These are phyloP conservation scores for Metschnikowia similis DNA, from an alignment of 805 yeast genomes.

Conservation along the genomic window DNA sequence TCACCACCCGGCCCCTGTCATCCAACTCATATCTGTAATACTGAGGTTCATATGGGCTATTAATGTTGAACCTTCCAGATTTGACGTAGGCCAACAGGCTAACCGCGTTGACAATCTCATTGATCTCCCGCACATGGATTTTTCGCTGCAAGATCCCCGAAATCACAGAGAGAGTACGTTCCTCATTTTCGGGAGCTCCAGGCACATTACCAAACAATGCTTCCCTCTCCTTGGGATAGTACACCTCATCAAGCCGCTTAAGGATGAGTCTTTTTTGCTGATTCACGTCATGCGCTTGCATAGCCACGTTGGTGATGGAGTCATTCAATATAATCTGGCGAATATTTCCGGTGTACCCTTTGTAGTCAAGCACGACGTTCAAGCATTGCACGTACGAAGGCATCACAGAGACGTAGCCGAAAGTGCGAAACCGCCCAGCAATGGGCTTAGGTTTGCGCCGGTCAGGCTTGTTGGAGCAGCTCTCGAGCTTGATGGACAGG, in stretches of 20 bases:
- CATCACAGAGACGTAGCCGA: constrained; percentile 7
- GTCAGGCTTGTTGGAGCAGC: neutral
- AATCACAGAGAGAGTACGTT: constrained; percentile 3
- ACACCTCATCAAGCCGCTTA: constrained; percentile 6
- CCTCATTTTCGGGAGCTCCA: neutral
- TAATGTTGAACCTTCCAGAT: constrained; percentile 17
- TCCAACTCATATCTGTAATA: constrained; percentile 26
- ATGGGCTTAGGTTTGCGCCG: constrained; percentile 12
- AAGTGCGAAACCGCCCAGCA: constrained; percentile 8
- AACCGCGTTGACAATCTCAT: constrained; percentile 15
- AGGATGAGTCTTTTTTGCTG: constrained; percentile 1
- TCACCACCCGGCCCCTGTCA: constrained; percentile 16
- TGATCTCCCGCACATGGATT: constrained; percentile 18
- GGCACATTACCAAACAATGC: constrained; percentile 6
- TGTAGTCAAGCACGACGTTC: constrained; percentile 19
- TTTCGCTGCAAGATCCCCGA: constrained; percentile 17
- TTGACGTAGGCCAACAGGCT: constrained; percentile 22
- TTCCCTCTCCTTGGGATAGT: constrained; percentile 4
- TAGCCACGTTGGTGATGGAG: constrained; percentile 13
- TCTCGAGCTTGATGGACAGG: neutral
- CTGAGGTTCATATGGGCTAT: constrained; percentile 31
- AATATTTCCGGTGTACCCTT: constrained; percentile 18
- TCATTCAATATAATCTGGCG: constrained; percentile 10
- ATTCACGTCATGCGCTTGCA: constrained; percentile 7
- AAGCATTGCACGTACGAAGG: constrained; percentile 19